These are phyloP conservation scores for Fomitopsis palustris DNA, from an alignment of 1,284 basidiomycete genomes.

Conservation along the genomic window DNA sequence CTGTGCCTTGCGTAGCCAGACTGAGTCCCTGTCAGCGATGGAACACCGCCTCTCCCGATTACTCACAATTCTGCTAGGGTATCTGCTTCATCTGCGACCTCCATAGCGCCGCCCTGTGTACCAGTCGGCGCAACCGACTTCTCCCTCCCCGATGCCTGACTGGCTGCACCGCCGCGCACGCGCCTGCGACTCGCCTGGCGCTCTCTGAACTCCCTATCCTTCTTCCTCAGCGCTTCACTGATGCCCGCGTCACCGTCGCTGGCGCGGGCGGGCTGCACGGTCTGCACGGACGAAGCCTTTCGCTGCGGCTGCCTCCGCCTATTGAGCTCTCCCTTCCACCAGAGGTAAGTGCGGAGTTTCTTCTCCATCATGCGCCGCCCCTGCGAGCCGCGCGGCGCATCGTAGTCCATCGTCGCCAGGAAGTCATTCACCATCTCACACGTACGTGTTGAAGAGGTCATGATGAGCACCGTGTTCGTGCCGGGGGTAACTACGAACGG, in stretches of 20 bases:
- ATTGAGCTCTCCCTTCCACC: slow-evolving; percentile 74
- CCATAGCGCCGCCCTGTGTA: slow-evolving; percentile 3
- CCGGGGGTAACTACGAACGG: slow-evolving; percentile 48
- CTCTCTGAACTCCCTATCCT: slow-evolving; percentile 60
- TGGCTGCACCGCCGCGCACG: slow-evolving; percentile 63
- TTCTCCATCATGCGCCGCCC: slow-evolving; percentile 79
- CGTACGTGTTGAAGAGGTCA: slow-evolving; percentile 83
- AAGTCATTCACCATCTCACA: slow-evolving; percentile 78
- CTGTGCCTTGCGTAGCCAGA: slow-evolving; percentile 14
- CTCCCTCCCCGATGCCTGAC: slow-evolving; percentile 20
- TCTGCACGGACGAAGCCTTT: slow-evolving; percentile 25
- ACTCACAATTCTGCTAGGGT: slow-evolving; percentile 21
- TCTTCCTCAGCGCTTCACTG: slow-evolving; percentile 72
- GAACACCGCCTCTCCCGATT: slow-evolving; percentile 16
- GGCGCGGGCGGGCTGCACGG: slow-evolving; percentile 16
- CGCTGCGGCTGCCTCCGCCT: slow-evolving; percentile 25
- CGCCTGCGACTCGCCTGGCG: slow-evolving; percentile 53
- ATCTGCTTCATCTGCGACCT: slow-evolving; percentile 18
- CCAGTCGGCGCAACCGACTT: not conserved
- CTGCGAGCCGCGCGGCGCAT: slow-evolving; percentile 52
- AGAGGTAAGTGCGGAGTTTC: slow-evolving; percentile 71
- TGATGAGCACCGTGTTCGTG: slow-evolving; percentile 79
- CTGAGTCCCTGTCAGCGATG: slow-evolving; percentile 6
- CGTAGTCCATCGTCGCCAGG: slow-evolving; percentile 61
- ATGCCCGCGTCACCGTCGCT: slow-evolving; percentile 30